Evolutionary conservation across 2,329 filamentous ascomycete genomes (phyloP), one percentile per base, ranked within the genome.

Genomic region (Fusarium camptoceras): DNA sequence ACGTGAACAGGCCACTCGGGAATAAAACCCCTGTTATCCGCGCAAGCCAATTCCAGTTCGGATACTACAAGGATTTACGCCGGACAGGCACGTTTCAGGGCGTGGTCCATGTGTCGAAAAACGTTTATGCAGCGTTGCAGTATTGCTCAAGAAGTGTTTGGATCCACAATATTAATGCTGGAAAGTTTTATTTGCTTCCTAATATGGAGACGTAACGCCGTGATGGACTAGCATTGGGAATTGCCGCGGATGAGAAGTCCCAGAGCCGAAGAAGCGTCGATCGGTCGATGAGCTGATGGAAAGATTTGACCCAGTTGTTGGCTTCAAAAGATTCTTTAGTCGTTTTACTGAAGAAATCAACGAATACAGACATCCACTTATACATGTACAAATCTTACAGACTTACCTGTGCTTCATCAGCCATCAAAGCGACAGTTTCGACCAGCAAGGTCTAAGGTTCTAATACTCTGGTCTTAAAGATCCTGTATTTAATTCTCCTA

Each of bases 81-180:
- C 47, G 30, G 22, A 10, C 1, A 28, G 31, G 59, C 59, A 64
- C 39, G 61, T 64, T 64, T 58, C 44, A 46, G 51, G 53, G 14
- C 15, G 15, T 50, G 50, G 22, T 20, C 39, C 22, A 46, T 28
- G 43, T 34, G 30, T 20, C 28, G 2, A 16, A 18, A 41, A 18
- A 31, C 12, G 37, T 39, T 37, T 54, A 41, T 59, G 51, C 12
- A 48, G 27, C 49, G 34, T 51, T n/a, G 24, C 15, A 51, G 15
- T 51, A 6, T 1, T 2, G 31, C 9, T 53, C 41, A 30, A 14
- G 12, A 27, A 25, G 22, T 24, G 14, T 42, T 57, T 22, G 20
- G 11, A 14, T 27, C 14, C 10, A 27, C 39, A 6, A 1, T 41
- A 12, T 7, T 7, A 41, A 27, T 54, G 14, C 20, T 24, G 39